Base-by-base conservation (phyloP, 768 basidiomycete genomes). In the Leccinum obscurum region DNA sequence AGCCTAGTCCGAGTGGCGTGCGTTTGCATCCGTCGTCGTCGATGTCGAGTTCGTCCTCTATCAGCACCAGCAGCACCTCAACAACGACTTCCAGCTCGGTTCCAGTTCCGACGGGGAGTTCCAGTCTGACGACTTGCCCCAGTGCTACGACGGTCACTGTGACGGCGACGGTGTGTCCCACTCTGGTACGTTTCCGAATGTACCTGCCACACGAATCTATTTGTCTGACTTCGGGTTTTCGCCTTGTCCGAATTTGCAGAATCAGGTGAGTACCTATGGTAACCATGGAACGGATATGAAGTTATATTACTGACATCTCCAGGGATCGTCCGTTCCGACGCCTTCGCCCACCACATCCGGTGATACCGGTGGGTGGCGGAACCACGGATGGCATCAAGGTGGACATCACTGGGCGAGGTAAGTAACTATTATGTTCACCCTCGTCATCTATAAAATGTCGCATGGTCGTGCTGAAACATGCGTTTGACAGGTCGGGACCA, bases 91-190 rank as follows among this genome's bases (percentile, higher is more conserved):
- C 44, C 20, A 46, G 44, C 44, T 46, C 44, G 44, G 44, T 9
- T 1, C 58, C 39, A 24, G 32, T 28, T 15, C 39, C 56, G 3
- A 44, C 64, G 9, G 22, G 54, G 35, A 53, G 62, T 35, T 48
- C 54, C 0, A 51, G 3, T 44, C 41, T 66, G 28, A 22, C 49
- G 11, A 26, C 14, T 26, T 65, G 63, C 37, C 30, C 56, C 6
- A 13, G 39, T 41, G 22, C 32, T 7, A 7, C 32, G 13, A 56
- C 57, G 0, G 56, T 54, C n/a, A 64, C 69, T 0, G 67, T 71
- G 6, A 70, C 69, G 0, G 58, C 59, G 7, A 55, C 60, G 10
- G 56, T 55, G 4, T 66, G 60, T 37, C 59, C 70, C 6, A 44
- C 62, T 32, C 62, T 57, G 41, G 69, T 70, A 55, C 20, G 60